These are phyloP conservation scores for Catunica adiposa DNA, from an alignment of 2,329 filamentous ascomycete species.

Conservation along the genomic window DNA sequence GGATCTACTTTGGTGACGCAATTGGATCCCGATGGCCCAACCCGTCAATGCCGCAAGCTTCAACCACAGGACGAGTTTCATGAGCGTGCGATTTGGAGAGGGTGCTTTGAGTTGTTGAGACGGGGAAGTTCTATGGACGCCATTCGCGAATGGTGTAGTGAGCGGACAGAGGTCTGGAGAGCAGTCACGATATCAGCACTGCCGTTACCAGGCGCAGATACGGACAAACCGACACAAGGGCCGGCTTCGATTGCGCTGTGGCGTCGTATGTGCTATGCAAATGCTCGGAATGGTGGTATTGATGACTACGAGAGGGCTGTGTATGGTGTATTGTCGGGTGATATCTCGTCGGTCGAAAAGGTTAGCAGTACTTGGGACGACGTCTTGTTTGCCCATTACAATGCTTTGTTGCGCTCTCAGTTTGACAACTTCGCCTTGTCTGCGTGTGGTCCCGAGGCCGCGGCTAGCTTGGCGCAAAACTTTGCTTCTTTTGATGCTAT, in stretches of 20 bases:
- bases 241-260: constrained; percentile 40
- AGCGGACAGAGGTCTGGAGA: constrained; percentile 77
- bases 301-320: constrained; percentile 76
- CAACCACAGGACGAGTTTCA: constrained; percentile 75
- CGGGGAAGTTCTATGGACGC: constrained; percentile 59
- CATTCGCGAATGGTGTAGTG: constrained; percentile 72
- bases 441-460: constrained; percentile 35
- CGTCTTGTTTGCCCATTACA: constrained; percentile 73
- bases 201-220: constrained; percentile 36
- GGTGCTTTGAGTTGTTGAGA: constrained; percentile 84
- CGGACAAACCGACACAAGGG: constrained; percentile 25
- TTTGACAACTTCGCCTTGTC: constrained; percentile 55
- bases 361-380: constrained; percentile 75
- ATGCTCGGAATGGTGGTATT: constrained; percentile 51
- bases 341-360: constrained; percentile 58
- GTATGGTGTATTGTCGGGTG: constrained; percentile 78
- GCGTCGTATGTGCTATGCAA: constrained; percentile 59
- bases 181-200: constrained; percentile 65
- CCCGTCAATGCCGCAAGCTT: constrained; percentile 58
- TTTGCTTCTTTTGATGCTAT: constrained; percentile 50
- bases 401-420: constrained; percentile 62
- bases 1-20: constrained; percentile 61
- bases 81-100: constrained; percentile 79
- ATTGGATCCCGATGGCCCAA: constrained; percentile 79
- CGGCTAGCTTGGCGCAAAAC: constrained; percentile 37